Evolutionary conservation across 1,284 basidiomycete genomes (phyloP).

Genomic region (Austroboletus niveus): DNA sequence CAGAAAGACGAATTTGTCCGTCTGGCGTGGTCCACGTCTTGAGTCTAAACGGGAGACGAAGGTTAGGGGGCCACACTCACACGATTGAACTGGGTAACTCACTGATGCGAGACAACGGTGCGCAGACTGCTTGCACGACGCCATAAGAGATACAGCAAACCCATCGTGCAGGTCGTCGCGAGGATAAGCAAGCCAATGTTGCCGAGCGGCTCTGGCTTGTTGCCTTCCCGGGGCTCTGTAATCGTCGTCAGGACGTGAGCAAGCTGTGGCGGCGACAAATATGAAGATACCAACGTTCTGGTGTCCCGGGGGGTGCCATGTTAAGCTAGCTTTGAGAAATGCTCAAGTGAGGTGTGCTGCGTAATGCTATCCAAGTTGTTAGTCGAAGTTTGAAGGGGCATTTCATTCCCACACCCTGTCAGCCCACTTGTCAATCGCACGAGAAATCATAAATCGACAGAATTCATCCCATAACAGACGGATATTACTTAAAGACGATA

Average conservation of each 20-base stretch:
- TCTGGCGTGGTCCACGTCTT: slow-evolving; percentile 54
- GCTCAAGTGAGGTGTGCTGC: not conserved
- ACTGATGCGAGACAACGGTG: slow-evolving; percentile 66
- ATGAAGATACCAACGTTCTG: slow-evolving; percentile 21
- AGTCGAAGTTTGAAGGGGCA: not conserved
- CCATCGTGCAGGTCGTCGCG: slow-evolving; percentile 59
- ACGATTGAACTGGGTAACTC: slow-evolving; percentile 23
- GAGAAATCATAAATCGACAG: too few relatives aligned
- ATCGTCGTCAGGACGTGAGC: not conserved
- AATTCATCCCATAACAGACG: not conserved
- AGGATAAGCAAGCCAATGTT: slow-evolving; percentile 55
- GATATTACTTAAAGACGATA: not conserved
- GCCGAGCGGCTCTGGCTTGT: slow-evolving; percentile 64
- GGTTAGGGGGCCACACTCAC: not conserved
- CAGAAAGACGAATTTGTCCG: slow-evolving; percentile 65
- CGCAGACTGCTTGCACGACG: slow-evolving; percentile 56
- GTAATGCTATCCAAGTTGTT: too few relatives aligned
- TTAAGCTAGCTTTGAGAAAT: not conserved
- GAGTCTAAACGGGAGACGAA: slow-evolving; percentile 40
- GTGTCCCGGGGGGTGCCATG: slow-evolving; percentile 23
- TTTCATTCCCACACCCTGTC: not conserved
- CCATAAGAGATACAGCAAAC: slow-evolving; percentile 64
- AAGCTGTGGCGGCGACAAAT: not conserved
- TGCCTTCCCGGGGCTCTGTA: slow-evolving; percentile 57
- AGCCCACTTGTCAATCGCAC: not conserved